Evolutionary conservation across 139 green algal species (phyloP), one percentile per base, ranked within the genome.

Genomic region (Haematococcus lacustris): DNA sequence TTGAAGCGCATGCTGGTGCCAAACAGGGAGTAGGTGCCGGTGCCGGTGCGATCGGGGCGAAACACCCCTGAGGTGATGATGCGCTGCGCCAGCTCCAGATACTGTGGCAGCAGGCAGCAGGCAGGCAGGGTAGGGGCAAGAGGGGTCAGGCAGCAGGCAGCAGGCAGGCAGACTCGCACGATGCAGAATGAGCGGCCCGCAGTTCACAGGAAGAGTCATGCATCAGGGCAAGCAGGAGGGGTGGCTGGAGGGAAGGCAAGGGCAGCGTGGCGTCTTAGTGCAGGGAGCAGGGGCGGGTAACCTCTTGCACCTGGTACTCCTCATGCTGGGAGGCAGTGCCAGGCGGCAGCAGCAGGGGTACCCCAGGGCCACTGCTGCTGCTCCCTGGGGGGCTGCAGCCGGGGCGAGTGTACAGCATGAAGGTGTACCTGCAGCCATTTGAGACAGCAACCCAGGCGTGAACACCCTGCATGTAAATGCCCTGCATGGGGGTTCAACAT

Each of bases 21-120:
- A 86, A 99, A 98, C 72, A 88, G 86, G 30, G 88, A 92, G 62
- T 92, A 82, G 13, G 95, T 99, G 43, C 93, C 95, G 3, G 95
- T 98, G 74, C 96, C 96, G 2, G 96, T 99, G 41, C 96, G 85
- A 84, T 99, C 95, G 17, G 86, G 90, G 0, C 87, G 84, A 41
- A 75, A 73, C 43, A 80, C 76, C 43, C 96, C 96, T 23, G 80
- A 83, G 1, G 78, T 59, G 21, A 99, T 93, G 66, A 99, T 83
- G 26, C 96, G 87, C 0, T 78, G 40, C 9, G 98, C 86, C 71
- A 98, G 83, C 2, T 97, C 85, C 33, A 99, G 83, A 68, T 99
- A 99, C 91, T 99, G 91, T n/a, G n/a, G 34, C 13, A 50, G 63
- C 34, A 26, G 9, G 34, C 63, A 43, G 63, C 63, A 50, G 63